Evolutionary conservation across 352 stramenopile genomes (phyloP).

Genomic region (Blastocystis sp.): DNA sequence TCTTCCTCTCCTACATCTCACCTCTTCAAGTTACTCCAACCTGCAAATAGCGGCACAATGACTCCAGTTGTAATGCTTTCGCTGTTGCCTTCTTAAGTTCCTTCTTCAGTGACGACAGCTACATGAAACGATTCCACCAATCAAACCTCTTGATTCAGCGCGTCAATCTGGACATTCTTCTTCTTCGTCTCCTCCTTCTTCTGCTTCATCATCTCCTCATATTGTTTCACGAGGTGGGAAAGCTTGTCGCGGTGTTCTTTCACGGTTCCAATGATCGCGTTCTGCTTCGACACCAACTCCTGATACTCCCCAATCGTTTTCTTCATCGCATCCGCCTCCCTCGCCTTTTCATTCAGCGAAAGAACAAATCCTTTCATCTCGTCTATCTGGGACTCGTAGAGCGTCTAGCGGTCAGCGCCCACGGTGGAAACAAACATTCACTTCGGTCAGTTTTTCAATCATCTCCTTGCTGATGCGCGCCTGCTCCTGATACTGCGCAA

Average conservation of each 20-base stretch:
- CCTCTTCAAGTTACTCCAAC: background rate
- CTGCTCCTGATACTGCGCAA: conserved; percentile 34
- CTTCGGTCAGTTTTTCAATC: conserved; percentile 29
- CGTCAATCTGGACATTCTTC: conserved; percentile 11
- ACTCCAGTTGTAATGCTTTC: background rate
- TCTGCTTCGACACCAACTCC: conserved; percentile 19
- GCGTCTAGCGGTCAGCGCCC: background rate
- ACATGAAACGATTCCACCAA: background rate
- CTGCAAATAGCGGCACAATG: conserved; percentile 18
- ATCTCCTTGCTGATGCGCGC: conserved; percentile 25
- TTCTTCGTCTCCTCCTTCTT: conserved; percentile 16
- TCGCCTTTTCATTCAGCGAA: background rate
- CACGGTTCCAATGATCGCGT: background rate
- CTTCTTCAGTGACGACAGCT: conserved; percentile 9
- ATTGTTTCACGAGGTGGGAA: background rate
- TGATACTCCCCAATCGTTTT: conserved; percentile 1
- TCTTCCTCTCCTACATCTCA: background rate
- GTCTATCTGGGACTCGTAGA: background rate
- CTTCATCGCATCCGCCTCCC: background rate
- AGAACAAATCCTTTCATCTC: background rate
- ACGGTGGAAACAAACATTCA: background rate
- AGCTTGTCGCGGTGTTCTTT: conserved; percentile 18
- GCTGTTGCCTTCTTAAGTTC: background rate
- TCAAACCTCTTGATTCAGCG: background rate
- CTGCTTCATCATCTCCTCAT: background rate